Conservation (phyloP, 108 stramenopile genomes). For the Hondaea fermentalgiana region DNA sequence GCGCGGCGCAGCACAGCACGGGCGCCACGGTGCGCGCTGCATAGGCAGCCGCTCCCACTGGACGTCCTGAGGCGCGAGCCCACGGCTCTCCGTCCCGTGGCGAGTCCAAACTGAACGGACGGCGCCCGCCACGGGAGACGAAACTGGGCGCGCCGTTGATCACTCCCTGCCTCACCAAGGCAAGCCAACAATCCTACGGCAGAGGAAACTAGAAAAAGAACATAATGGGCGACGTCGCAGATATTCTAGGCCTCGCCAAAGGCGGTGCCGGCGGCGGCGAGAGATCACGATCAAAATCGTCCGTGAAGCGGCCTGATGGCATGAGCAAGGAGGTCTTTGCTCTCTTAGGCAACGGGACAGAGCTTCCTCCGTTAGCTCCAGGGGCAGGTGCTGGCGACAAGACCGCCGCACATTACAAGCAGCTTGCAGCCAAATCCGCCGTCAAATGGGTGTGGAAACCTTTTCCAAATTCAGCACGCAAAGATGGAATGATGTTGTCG, state of each 20-base stretch:
- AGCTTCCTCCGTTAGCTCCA: background rate
- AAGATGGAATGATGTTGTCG: background rate
- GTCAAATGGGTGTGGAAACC: background rate
- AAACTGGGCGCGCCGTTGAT: too few species aligned
- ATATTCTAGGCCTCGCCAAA: background rate
- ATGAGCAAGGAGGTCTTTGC: slow-evolving; percentile 20
- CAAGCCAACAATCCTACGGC: too few species aligned
- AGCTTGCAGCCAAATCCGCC: background rate
- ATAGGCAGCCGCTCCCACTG: too few species aligned
- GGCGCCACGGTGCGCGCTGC: too few species aligned
- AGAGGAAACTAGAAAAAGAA: background rate
- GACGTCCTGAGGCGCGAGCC: too few species aligned
- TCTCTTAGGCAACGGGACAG: background rate
- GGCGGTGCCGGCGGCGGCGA: background rate
- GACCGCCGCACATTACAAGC: background rate
- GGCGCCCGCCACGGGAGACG: too few species aligned
- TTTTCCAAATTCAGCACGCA: background rate
- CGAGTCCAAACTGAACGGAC: too few species aligned
- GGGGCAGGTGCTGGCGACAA: background rate
- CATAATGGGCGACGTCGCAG: background rate
- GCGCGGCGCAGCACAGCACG: too few species aligned
- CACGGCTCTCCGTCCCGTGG: too few species aligned
- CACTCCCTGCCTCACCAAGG: too few species aligned
- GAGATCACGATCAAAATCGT: background rate
- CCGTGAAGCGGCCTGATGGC: background rate